Evolutionary conservation across 306 rosid genomes (phyloP).

Genomic region (Prunus persica): Prunus_persica_NCBIv2 NC_034015.1:11213001-11213500

Average conservation of each 20-base stretch:
- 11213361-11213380: background rate
- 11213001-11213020: conserved; percentile 59
- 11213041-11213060: conserved; percentile 54
- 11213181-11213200: conserved; percentile 23
- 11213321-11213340: conserved; percentile 48
- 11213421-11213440: conserved; percentile 20
- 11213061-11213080: conserved; percentile 66
- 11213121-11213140: conserved; percentile 3
- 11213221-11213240: conserved; percentile 14
- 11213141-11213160: background rate
- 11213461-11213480: no score
- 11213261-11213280: conserved; percentile 10
- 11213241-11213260: conserved; percentile 9
- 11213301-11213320: conserved; percentile 18
- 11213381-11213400: background rate
- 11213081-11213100: conserved; percentile 70
- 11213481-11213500: no score
- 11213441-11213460: background rate
- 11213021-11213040: conserved; percentile 83
- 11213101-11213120: conserved; percentile 11
- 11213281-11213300: conserved; percentile 28
- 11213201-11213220: conserved; percentile 45
- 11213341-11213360: conserved; percentile 17
- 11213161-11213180: background rate
- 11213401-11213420: background rate